Base-by-base conservation (phyloP, 805 yeast genomes). In the Ogataea nitratoaversa region DNA sequence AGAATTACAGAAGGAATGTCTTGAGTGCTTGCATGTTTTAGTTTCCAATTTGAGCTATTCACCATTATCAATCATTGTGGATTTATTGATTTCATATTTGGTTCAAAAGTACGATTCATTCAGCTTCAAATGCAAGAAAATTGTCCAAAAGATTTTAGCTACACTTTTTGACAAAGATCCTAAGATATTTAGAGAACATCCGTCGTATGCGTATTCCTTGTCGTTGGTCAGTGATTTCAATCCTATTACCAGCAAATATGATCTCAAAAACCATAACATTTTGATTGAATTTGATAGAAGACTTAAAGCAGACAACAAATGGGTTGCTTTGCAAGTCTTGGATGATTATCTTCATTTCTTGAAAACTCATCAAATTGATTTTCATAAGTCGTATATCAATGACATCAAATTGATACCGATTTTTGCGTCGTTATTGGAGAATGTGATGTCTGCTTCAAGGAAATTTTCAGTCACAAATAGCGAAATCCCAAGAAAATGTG, bases 271-370 rank as follows among this genome's bases (percentile, higher is more conserved):
- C 17, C 48, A 47, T 23, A 54, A 60, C 19, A 62, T 76, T 33
- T 64, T 79, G 20, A 67, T 65, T 14, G 84, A 77, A 46, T 71
- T 82, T 30, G 70, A 75, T 0, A 59, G 76, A 46, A 63, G 90
- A 37, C 67, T 83, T 33, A 66, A 66, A 29, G 76, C 81, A 30
- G 84, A 79, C 42, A 84, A 84, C 56, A 72, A 74, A 35, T 78
- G 79, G 64, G 87, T 89, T 5, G 84, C 85, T 1, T 69, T 73
- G 40, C 95, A 84, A 54, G 86, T 83, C 1, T 60, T 88, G 18
- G 71, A 68, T 41, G 95, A 87, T 52, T 66, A 85, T 28, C 63
- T 70, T 19, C 67, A 70, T 25, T 82, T 74, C 51, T 61, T 83
- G 36, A 40, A 61, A n/a, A 65, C 71, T 23, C 74, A 73, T 52